A percentile compares a stretch with the other conserved stretches of the same genome.
phyloP scores from a whole-genome alignment of 768 basidiomycete species.

The Tylopilus cervinicoccineus region DNA sequence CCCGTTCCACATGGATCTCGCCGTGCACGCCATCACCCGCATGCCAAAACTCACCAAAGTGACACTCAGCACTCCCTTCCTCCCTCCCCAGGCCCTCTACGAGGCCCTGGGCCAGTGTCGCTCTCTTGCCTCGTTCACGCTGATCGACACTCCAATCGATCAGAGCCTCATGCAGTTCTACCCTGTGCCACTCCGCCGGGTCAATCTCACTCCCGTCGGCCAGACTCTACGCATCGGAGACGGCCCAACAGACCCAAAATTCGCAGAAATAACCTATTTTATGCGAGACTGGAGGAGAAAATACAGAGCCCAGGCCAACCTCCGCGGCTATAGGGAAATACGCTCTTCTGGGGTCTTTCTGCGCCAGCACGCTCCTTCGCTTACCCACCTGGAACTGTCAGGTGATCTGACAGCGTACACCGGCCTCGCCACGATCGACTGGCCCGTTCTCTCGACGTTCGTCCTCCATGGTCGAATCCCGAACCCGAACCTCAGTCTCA shows the following conservation, averaged over 20 bases:
- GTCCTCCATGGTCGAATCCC: conserved; percentile 30
- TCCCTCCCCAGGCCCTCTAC: conserved; percentile 30
- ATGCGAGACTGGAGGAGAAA: conserved; percentile 36
- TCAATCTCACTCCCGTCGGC: conserved; percentile 32
- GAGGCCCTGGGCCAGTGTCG: conserved; percentile 26
- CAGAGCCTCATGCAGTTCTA: conserved; percentile 32
- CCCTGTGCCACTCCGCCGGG: conserved; percentile 20
- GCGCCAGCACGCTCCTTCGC: conserved; percentile 26
- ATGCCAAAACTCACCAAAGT: conserved; percentile 31
- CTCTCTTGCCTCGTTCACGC: conserved; percentile 24
- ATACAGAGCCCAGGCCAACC: conserved; percentile 29
- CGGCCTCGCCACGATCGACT: conserved; percentile 27
- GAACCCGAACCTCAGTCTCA: conserved; percentile 7
- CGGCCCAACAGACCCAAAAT: conserved; percentile 30
- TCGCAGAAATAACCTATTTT: conserved; percentile 31
- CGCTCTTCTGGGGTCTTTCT: conserved; percentile 29
- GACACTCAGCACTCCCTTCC: conserved; percentile 30
- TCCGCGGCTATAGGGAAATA: conserved; percentile 28
- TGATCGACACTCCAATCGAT: conserved; percentile 34
- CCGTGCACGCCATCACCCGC: conserved; percentile 20
- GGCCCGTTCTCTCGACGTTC: conserved; percentile 29
- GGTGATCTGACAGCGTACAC: conserved; percentile 28
- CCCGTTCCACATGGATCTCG: conserved; percentile 25
- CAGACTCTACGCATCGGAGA: conserved; percentile 33
- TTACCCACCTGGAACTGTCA: conserved; percentile 30